Evolutionary conservation across 169 alveolate genomes (phyloP), one percentile per base, ranked within the genome.

Genomic region (Plasmodium coatneyi): DNA sequence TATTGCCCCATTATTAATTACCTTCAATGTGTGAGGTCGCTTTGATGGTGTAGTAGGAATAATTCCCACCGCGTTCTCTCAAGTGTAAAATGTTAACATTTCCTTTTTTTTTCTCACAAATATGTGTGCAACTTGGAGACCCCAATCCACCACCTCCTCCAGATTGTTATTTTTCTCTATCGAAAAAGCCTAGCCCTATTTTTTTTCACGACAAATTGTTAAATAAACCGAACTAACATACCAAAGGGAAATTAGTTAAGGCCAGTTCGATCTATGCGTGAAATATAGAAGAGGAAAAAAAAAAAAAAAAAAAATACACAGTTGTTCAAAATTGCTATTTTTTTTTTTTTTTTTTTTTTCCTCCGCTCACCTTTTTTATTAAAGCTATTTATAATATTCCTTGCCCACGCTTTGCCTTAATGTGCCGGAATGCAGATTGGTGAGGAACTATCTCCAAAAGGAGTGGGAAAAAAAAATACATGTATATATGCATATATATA

Each of bases 231-330:
- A n/a, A 66, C 16, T n/a, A 66, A 25, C 76, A 66, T 66, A 16
- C 76, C 7, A 19, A n/a, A 66, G 36, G 76, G 34, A 66, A 66
- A 22, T 19, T 66, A 66, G 76, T 66, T 25, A 66, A 66, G 36
- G 5, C 34, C 36, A 22, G 36, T 19, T 66, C 14, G 36, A 3
- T 19, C n/a, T 66, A 66, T 22, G 36, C 12, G 76, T 5, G 34
- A 66, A 19, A 34, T 66, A 25, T 66, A 66, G 16, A 66, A 78
- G 30, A 78, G 52, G 52, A 39, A 39, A 12, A 78, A 76, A 80
- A 81, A 54, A 56, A 81, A 81, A 81, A 81, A 78, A 54, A 81
- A 28, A 39, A 52, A 81, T 54, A 54, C 90, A 54, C 80, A 81
- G 90, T 54, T 81, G 80, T 54, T 81, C 28, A 81, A 52, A 81